Base-by-base conservation (phyloP, 176 grass and related monocot genomes). In the Musa itinerans region DNA sequence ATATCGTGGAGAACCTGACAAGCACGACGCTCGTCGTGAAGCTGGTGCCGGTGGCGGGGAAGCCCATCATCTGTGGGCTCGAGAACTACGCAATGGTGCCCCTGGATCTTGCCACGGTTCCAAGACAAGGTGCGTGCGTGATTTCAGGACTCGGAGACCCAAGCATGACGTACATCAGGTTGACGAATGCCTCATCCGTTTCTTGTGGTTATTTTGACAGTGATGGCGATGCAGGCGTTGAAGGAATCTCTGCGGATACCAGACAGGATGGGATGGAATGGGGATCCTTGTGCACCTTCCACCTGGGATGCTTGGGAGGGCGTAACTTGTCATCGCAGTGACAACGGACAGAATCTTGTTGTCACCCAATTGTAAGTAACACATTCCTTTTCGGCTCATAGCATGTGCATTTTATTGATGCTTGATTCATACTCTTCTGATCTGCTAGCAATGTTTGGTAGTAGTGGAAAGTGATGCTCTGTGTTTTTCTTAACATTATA, bases 221-320 rank as follows among this genome's bases (percentile, higher is more conserved):
- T 86, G 52, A 76, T 84, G 76, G 96, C 96, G 25, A 95, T 99
- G 96, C 91, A 82, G 70, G 81, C 85, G 1, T 22, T 99, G 17
- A 99, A 95, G 78, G 91, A 99, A 49, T 95, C 91, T 0, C 88
- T 99, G n/a, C 91, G 83, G 79, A 87, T 99, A 71, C 96, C 88
- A 66, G 78, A 87, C 22, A 94, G 96, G 84, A 99, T 99, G 96
- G 91, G 96, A 10, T 99, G 96, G 96, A 99, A 99, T 0, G 96
- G 96, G 2, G 96, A 99, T 19, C 96, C 96, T 2, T 99, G 96
- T 52, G 88, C 96, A 0, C 96, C 96, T 1, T 81, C 79, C 54
- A 89, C 64, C 1, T 99, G 96, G 96, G 96, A 99, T 84, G 86
- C 96, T 68, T 99, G 91, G 96, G 96, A 99, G 83, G 96, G 96